phyloP scores from a whole-genome alignment of 2,329 filamentous ascomycete species.

The Sordariomycetes sp. region DNA sequence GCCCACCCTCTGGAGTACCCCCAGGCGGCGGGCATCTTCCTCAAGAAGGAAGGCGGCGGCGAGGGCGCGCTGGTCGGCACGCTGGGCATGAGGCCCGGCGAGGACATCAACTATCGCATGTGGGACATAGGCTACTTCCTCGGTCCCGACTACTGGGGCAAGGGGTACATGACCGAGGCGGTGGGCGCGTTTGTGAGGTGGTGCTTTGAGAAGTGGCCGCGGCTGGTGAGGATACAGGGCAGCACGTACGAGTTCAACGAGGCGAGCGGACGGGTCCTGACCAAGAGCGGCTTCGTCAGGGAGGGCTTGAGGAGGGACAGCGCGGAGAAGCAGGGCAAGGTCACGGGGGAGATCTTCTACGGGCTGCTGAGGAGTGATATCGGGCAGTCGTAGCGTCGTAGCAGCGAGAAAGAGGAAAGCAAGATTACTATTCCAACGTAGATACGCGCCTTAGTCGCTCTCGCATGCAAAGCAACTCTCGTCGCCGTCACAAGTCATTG shows the following conservation, averaged over 20 bases:
- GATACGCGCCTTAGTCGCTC: too few relatives aligned
- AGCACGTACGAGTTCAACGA: slow-evolving; percentile 24
- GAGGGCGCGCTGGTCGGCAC: not conserved
- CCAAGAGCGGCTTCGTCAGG: slow-evolving; percentile 28
- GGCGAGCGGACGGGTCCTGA: slow-evolving; percentile 32
- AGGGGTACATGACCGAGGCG: slow-evolving; percentile 33
- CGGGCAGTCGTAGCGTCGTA: too few relatives aligned
- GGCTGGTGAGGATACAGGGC: slow-evolving; percentile 32
- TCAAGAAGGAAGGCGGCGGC: slow-evolving; percentile 15
- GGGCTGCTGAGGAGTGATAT: not conserved
- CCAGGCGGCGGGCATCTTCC: slow-evolving; percentile 24
- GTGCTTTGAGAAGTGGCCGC: slow-evolving; percentile 31
- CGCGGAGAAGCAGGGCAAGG: slow-evolving; percentile 28
- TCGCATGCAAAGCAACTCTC: too few relatives aligned
- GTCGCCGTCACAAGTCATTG: too few relatives aligned
- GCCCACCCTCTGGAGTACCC: slow-evolving; percentile 11
- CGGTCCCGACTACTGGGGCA: slow-evolving; percentile 31
- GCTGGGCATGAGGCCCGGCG: slow-evolving; percentile 3
- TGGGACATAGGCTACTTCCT: slow-evolving; percentile 43
- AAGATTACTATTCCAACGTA: too few relatives aligned
- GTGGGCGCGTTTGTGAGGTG: slow-evolving; percentile 27
- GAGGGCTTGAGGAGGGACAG: slow-evolving; percentile 34
- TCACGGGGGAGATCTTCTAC: not conserved
- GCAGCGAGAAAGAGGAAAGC: too few relatives aligned
- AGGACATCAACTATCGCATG: slow-evolving; percentile 29